These are phyloP conservation scores for Pelargonium nanum DNA, from an alignment of 345 rosid genomes.

Conservation along the genomic window DNA sequence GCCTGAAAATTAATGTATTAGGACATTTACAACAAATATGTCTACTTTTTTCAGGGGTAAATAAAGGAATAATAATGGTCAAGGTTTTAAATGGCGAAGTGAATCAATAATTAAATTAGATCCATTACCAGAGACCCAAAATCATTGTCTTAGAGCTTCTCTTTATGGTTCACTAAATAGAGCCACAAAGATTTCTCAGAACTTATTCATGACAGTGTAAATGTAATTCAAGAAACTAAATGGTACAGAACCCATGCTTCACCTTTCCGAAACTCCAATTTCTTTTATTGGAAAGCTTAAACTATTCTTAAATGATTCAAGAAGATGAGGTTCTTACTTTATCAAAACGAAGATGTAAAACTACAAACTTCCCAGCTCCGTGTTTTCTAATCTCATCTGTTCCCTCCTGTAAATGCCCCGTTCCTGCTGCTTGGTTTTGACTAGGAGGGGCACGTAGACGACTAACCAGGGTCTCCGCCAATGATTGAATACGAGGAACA, in stretches of 20 bases:
- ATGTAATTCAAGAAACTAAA: not conserved
- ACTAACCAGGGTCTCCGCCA: constrained; percentile 58
- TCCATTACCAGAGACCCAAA: not conserved
- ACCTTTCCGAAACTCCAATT: not conserved
- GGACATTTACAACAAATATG: not conserved
- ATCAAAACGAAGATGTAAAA: constrained; percentile 93
- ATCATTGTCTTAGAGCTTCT: not conserved
- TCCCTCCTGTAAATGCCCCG: constrained; percentile 24
- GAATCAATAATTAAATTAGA: not conserved
- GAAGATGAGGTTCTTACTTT: constrained; percentile 37
- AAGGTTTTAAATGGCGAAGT: not conserved
- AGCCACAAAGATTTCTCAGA: not conserved
- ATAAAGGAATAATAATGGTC: not conserved
- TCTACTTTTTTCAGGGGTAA: not conserved
- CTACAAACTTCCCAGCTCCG: constrained; percentile 62
- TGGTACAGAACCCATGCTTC: not conserved
- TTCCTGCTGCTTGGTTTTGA: constrained; percentile 24
- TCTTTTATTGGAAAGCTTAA: not conserved
- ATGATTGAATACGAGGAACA: constrained; percentile 42
- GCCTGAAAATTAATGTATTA: no score
- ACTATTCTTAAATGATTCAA: not conserved
- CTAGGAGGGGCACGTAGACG: constrained; percentile 46
- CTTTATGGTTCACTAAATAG: not conserved
- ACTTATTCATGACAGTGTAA: not conserved
- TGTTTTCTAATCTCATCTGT: constrained; percentile 22